Evolutionary conservation across 495 filamentous ascomycete species (phyloP), one percentile per base, ranked within the genome.

Genomic region (Penicillium odoratum): DNA sequence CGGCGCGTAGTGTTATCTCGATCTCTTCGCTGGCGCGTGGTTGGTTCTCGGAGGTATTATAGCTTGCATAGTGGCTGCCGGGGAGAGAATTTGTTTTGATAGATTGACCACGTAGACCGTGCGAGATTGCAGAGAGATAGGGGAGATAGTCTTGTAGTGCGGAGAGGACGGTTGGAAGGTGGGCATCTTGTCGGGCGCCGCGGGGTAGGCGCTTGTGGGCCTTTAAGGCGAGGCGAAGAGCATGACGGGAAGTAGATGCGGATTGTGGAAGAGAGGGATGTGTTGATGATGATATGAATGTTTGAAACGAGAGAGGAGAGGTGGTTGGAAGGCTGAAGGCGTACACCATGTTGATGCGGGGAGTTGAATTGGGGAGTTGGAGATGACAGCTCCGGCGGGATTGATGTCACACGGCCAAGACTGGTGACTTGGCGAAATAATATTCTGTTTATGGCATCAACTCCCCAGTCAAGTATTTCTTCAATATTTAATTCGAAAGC

Each of bases 271-370:
- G 82, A 0, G 93, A 93, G 7, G 93, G 91, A 67, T 96, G 93
- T 3, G 88, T 88, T 51, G 83, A 78, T 53, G 85, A 88, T 52
- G 68, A 76, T 65, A 93, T 85, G 74, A 79, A 86, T 18, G 84
- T 76, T 8, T 89, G 85, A 68, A 96, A 93, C 38, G 87, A 87
- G 62, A 93, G 84, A 44, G 85, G 79, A 3, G 90, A 94, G 25
- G 92, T 96, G 21, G 92, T 96, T 3, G 92, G 90, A 38, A 96
- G 83, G 33, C 80, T 76, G 65, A 93, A 95, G 18, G 87, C 85
- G 70, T 87, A 97, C 44, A 93, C 91, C 93, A 97, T 96, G 33
- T 57, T 82, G 69, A 52, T 56, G 36, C 18, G 31, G 16, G 42
- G 28, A 46, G 26, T 34, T 25, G 44, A 5, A 34, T 29, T 33